These are phyloP conservation scores for Cyberlindnera saturnus DNA, from an alignment of 805 yeast species.

Conservation along the genomic window DNA sequence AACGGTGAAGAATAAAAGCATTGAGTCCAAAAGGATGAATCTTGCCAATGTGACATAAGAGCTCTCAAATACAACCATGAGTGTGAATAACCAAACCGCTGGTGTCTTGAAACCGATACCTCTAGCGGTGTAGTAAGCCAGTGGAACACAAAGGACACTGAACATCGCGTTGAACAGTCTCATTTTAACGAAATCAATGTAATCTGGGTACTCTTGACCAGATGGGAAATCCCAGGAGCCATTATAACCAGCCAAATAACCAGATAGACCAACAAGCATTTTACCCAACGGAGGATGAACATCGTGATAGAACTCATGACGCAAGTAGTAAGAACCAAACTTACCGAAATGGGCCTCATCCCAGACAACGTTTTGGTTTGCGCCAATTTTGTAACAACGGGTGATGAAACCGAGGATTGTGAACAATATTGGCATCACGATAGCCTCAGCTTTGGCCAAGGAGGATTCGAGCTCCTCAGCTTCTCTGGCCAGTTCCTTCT, in stretches of 20 bases:
- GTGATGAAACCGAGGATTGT: slow-evolving; percentile 66
- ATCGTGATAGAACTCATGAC: slow-evolving; percentile 88
- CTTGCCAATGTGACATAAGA: slow-evolving; percentile 82
- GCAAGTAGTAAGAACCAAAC: slow-evolving; percentile 86
- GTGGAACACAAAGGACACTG: slow-evolving; percentile 78
- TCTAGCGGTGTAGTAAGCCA: slow-evolving; percentile 78
- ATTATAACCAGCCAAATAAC: slow-evolving; percentile 79
- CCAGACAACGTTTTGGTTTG: slow-evolving; percentile 81
- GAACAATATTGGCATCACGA: slow-evolving; percentile 55
- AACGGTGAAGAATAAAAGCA: slow-evolving; percentile 82
- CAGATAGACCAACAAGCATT: slow-evolving; percentile 84
- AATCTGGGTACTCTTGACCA: slow-evolving; percentile 69
- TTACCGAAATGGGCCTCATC: slow-evolving; percentile 98
- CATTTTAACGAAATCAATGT: slow-evolving; percentile 78
- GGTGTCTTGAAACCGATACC: slow-evolving; percentile 65
- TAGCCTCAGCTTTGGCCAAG: slow-evolving; percentile 17
- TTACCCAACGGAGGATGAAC: slow-evolving; percentile 98
- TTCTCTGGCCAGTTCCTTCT: slow-evolving; percentile 14
- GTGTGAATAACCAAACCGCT: slow-evolving; percentile 70
- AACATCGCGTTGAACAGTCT: slow-evolving; percentile 82
- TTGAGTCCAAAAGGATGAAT: slow-evolving; percentile 87
- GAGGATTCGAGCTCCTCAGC: slow-evolving; percentile 18
- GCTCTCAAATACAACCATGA: slow-evolving; percentile 77
- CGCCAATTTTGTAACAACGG: slow-evolving; percentile 70
- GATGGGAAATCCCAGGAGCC: slow-evolving; percentile 89